phyloP scores from a whole-genome alignment of 2,329 filamentous ascomycete species.

The Sporothrix luriei region DNA sequence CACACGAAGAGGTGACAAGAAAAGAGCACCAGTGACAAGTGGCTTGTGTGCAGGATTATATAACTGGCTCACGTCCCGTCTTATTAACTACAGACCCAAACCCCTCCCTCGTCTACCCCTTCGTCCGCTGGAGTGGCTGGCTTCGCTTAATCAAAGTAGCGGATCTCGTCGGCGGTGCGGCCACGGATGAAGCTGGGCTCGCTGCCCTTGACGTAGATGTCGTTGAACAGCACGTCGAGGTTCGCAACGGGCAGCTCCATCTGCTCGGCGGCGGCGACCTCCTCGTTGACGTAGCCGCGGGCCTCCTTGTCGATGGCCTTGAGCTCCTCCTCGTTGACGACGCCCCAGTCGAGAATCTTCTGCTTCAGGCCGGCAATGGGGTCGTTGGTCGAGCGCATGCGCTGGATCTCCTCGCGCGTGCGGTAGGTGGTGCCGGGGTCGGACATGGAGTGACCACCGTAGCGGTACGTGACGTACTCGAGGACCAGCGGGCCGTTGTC shows the following conservation, averaged over 20 bases:
- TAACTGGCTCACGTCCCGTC: background rate
- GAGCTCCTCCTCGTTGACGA: slow-evolving; percentile 90
- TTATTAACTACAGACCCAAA: background rate
- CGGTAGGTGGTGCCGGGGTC: slow-evolving; percentile 99
- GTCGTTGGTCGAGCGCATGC: slow-evolving; percentile 98
- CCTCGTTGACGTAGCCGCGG: slow-evolving; percentile 78
- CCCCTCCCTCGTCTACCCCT: too few species aligned
- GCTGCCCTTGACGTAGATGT: slow-evolving; percentile 87
- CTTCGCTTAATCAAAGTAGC: slow-evolving; percentile 67
- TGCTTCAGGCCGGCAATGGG: slow-evolving; percentile 97
- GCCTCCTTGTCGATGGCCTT: slow-evolving; percentile 96
- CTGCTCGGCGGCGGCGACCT: slow-evolving; percentile 86
- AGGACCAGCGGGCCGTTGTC: slow-evolving; percentile 93
- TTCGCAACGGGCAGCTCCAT: slow-evolving; percentile 81
- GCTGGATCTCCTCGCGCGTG: slow-evolving; percentile 98
- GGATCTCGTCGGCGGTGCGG: slow-evolving; percentile 88
- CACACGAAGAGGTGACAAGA: slow-evolving; percentile 18
- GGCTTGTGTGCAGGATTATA: slow-evolving; percentile 22
- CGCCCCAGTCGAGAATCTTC: slow-evolving; percentile 94
- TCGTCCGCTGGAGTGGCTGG: background rate
- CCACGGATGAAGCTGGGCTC: slow-evolving; percentile 89
- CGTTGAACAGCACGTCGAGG: slow-evolving; percentile 86
- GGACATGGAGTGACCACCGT: slow-evolving; percentile 99
- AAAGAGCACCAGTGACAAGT: slow-evolving; percentile 17
- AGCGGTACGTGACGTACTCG: slow-evolving; percentile 99